phyloP scores from a whole-genome alignment of 306 rosid species.

The Notholithocarpus densiflorus region DNA sequence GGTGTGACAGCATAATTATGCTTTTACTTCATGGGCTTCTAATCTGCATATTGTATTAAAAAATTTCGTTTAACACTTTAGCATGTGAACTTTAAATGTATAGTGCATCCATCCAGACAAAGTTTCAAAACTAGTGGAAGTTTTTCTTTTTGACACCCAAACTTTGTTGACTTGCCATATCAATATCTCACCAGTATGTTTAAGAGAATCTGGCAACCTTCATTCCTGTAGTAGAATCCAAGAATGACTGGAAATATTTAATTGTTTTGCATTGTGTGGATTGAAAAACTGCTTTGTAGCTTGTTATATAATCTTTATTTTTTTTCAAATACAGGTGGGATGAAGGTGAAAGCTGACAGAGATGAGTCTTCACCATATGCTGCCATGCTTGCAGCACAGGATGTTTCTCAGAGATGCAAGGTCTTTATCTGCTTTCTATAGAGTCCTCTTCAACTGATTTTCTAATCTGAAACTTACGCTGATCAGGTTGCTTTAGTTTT shows the following conservation, averaged over 20 bases:
- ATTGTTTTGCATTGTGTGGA: background rate
- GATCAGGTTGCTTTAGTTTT: background rate
- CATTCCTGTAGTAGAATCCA: background rate
- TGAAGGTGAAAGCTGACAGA: conserved; percentile 90
- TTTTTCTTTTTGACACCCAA: background rate
- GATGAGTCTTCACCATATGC: conserved; percentile 87
- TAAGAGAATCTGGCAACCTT: background rate
- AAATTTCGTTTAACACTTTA: background rate
- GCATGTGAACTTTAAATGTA: background rate
- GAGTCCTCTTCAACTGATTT: background rate
- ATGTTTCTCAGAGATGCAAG: conserved; percentile 83
- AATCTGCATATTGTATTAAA: background rate
- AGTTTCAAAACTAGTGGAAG: background rate
- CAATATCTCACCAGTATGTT: background rate
- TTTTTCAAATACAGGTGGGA: conserved; percentile 50
- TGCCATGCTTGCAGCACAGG: conserved; percentile 93
- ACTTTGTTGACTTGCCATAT: background rate
- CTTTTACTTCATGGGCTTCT: background rate
- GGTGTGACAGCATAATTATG: background rate
- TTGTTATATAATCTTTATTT: background rate
- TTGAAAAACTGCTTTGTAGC: background rate
- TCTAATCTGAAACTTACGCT: background rate
- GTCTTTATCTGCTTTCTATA: conserved; percentile 12
- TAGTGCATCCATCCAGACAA: background rate
- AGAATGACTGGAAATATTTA: background rate